Evolutionary conservation across 2,329 filamentous ascomycete species (phyloP).

Genomic region (Trichoderma citrinoviride): DNA sequence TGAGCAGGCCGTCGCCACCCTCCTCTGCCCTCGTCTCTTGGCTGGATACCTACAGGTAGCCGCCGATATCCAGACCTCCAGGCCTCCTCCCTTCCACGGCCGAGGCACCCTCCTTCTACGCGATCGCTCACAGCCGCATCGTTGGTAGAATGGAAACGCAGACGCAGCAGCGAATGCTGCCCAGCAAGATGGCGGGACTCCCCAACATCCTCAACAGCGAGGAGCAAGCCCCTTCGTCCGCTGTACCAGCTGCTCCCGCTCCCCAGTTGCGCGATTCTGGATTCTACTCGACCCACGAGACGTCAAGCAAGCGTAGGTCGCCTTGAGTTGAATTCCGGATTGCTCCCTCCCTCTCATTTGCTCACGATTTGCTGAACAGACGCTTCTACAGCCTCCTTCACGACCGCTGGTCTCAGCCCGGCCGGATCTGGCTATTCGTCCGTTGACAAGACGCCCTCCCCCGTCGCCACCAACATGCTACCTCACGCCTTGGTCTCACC

Average conservation of each 20-base stretch:
- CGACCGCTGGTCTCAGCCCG: constrained; percentile 40
- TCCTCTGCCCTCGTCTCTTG: not conserved
- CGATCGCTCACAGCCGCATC: not conserved
- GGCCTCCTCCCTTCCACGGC: not conserved
- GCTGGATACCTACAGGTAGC: not conserved
- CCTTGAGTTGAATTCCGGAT: not conserved
- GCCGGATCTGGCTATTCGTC: constrained; percentile 48
- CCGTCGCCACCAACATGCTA: constrained; percentile 50
- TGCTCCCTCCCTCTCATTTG: constrained; percentile 10
- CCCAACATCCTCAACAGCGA: constrained; percentile 41
- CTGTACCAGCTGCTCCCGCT: constrained; percentile 30
- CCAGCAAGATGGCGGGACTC: constrained; percentile 38
- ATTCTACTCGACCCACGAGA: constrained; percentile 45
- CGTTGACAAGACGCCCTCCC: constrained; percentile 62
- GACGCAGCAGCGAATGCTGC: constrained; percentile 22
- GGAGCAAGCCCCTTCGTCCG: constrained; percentile 31
- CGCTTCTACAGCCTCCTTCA: constrained; percentile 42
- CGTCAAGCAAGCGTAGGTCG: constrained; percentile 44
- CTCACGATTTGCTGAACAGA: constrained; percentile 29
- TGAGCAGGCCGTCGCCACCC: constrained; percentile 4
- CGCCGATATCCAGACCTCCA: not conserved
- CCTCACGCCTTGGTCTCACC: constrained; percentile 56
- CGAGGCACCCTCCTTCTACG: not conserved
- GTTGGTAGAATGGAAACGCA: constrained; percentile 25
- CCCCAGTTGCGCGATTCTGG: constrained; percentile 42